These are phyloP conservation scores for Geotrichum cucujoidarum DNA, from an alignment of 1,139 yeast species.

Conservation along the genomic window DNA sequence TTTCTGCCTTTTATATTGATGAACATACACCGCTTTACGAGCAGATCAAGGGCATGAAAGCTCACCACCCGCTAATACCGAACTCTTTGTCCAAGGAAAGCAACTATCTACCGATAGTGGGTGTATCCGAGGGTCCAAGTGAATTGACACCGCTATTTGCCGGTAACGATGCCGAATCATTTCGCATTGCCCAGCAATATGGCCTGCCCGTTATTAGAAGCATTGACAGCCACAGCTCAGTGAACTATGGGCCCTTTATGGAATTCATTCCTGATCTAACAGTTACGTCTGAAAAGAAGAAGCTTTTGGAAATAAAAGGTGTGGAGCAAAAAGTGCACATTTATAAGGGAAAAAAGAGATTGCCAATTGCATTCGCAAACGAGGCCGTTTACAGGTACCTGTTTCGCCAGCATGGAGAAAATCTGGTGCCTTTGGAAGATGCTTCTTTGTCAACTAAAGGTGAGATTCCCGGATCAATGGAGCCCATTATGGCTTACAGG, in stretches of 20 bases:
- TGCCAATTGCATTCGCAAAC: constrained; percentile 13
- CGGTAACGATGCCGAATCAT: constrained; percentile 6
- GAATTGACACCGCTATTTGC: constrained; percentile 7
- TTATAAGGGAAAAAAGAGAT: not conserved
- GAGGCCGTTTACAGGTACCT: constrained; percentile 11
- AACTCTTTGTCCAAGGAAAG: not conserved
- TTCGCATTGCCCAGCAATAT: not conserved
- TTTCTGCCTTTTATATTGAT: constrained; percentile 9
- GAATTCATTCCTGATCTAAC: not conserved
- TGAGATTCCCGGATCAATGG: constrained; percentile 14
- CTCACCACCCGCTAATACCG: constrained; percentile 10
- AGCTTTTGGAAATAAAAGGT: too few species aligned
- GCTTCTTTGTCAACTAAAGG: too few species aligned
- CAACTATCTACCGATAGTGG: not conserved
- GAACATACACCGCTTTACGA: not conserved
- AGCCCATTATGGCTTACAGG: constrained; percentile 7
- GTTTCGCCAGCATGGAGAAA: not conserved
- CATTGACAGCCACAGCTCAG: constrained; percentile 6
- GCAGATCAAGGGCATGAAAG: constrained; percentile 3
- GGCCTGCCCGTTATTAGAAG: not conserved
- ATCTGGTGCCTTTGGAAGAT: not conserved
- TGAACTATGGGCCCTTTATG: constrained; percentile 6
- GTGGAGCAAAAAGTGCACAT: too few species aligned
- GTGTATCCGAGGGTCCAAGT: constrained; percentile 8
- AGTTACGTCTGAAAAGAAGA: not conserved